Conservation (phyloP, 257 asterid genomes). For the Primulina eburnea region DNA sequence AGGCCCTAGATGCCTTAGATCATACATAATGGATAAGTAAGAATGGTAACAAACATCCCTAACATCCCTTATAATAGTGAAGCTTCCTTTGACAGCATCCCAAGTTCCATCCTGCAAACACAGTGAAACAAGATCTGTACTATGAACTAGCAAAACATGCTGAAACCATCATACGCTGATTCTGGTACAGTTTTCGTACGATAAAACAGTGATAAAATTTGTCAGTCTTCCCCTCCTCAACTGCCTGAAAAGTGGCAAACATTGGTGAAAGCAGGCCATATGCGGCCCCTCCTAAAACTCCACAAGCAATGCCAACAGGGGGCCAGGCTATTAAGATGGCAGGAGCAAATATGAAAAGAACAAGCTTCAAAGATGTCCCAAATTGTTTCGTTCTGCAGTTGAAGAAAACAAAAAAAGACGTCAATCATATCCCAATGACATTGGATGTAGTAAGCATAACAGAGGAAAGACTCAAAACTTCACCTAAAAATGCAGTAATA, state of each 20-base stretch:
- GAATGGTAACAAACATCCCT: conserved; percentile 69
- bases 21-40: conserved; percentile 74
- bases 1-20: conserved; percentile 53
- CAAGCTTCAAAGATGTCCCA: conserved; percentile 69
- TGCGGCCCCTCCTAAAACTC: conserved; percentile 65
- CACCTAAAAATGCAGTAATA: conserved; percentile 76
- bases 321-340: conserved; percentile 53
- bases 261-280: conserved; percentile 82
- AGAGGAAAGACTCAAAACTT: conserved; percentile 16
- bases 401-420: conserved; percentile 7
- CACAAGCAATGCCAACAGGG: conserved; percentile 48
- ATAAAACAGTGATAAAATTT: conserved; percentile 67
- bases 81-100: conserved; percentile 62
- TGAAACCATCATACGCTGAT: neutral
- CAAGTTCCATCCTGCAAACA: conserved; percentile 83
- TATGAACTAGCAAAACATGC: conserved; percentile 14
- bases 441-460: conserved; percentile 10
- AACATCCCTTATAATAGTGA: conserved; percentile 71
- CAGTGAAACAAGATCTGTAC: conserved; percentile 10
- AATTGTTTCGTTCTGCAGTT: conserved; percentile 66
- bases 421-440: conserved; percentile 1
- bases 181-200: conserved; percentile 40
- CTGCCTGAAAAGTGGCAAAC: conserved; percentile 80
- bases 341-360: conserved; percentile 47
- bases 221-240: conserved; percentile 63